Evolutionary conservation across 192 early-diverging fungal genomes (phyloP), one percentile per base, ranked within the genome.

Genomic region (Backusella westeae): DNA sequence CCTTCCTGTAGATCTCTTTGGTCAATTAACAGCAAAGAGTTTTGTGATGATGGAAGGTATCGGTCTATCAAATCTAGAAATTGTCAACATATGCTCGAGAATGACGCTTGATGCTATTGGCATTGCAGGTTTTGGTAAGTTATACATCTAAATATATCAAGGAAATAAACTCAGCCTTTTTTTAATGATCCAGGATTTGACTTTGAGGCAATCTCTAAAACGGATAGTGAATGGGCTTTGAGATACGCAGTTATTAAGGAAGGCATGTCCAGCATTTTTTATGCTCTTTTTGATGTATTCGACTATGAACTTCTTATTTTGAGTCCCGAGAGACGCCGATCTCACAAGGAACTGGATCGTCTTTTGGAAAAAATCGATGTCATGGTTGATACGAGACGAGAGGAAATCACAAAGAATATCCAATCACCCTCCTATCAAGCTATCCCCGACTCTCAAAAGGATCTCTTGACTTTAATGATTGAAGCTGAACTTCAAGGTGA

Each of bases 71-170:
- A 65, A 39, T 12, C n/a, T 35, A 3, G 36, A 35, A 6, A 3
- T 32, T 39, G 8, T 0, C 29, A 4, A 12, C 1, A 14, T 73
- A 5, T 63, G 69, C 14, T 41, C 56, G 41, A 71, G 87, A 32
- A 78, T 85, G 52, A 85, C 90, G 12, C 80, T 91, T 19, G 90
- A 91, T 69, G 87, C 87, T 34, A 80, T 91, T 67, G 88, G 88
- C 19, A 81, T 81, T 15, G 85, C 86, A 15, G 80, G 82, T 67
- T 89, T 89, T 83, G 72, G 72, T 65, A 59, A 35, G 70, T 34
- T 3, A 2, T 19, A 17, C 9, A 5, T 36, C 12, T 44, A 19
- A 6, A 41, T 0, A 19, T 26, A 34, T 6, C 9, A 29, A 29
- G 2, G 39, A 67, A 21, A 6, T 9, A 17, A 36, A 38, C 63